Conservation (phyloP, 176 grass and related monocot genomes). For the Rhynchospora pubera region DNA sequence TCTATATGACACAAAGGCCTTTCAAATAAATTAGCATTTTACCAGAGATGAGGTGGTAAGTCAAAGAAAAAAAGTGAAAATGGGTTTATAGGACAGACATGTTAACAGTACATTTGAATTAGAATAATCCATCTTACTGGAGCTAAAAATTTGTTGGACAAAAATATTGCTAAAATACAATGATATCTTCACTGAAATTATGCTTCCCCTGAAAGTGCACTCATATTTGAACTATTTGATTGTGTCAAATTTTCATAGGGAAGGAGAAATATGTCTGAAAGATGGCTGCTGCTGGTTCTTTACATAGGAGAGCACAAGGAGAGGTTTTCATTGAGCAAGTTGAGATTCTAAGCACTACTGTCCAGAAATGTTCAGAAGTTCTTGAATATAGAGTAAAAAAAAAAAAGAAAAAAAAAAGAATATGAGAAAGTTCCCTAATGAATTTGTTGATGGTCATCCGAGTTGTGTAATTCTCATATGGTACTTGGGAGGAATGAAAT, state of each 20-base stretch:
- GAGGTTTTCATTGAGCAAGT: conserved; percentile 72
- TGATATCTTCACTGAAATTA: too few species aligned
- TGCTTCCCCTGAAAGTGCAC: too few species aligned
- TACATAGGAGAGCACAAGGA: conserved; percentile 37
- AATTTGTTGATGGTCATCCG: not conserved
- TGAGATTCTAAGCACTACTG: conserved; percentile 42
- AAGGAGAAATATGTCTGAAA: conserved; percentile 51
- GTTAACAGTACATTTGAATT: too few species aligned
- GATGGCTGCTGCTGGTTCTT: conserved; percentile 72
- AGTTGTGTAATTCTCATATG: not conserved
- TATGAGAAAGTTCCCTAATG: not conserved
- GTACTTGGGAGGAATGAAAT: not conserved
- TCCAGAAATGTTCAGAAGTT: conserved; percentile 67
- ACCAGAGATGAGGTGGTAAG: too few species aligned
- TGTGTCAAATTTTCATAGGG: conserved; percentile 26
- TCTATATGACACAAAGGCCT: too few species aligned
- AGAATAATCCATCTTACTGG: too few species aligned
- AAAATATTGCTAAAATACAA: too few species aligned
- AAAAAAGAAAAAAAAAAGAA: not conserved
- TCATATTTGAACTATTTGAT: not conserved
- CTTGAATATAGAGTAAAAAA: conserved; percentile 44
- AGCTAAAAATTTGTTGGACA: too few species aligned
- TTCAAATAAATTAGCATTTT: too few species aligned
- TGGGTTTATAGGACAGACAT: too few species aligned
- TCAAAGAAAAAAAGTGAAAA: too few species aligned